Conservation (phyloP, 2,329 filamentous ascomycete genomes). For the Seiridium cupressi region DNA sequence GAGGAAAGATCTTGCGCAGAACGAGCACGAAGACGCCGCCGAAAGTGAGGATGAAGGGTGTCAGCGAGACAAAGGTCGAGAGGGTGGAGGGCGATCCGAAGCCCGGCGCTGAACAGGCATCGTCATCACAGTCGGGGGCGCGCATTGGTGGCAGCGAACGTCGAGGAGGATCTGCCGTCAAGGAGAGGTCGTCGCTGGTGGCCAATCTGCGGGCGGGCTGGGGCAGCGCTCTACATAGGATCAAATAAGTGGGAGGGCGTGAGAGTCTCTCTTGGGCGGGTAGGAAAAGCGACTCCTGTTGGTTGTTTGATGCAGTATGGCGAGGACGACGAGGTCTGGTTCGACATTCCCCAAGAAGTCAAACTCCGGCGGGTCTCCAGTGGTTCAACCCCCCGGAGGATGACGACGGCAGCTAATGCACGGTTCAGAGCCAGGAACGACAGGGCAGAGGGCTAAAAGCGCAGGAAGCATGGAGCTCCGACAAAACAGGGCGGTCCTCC, state of each 20-base stretch:
- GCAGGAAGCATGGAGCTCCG: too few species aligned
- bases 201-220: not conserved
- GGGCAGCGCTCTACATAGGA: not conserved
- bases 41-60: conserved; percentile 73
- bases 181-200: not conserved
- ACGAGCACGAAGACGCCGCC: conserved; percentile 60
- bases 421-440: not conserved
- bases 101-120: conserved; percentile 50
- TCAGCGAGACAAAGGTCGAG: conserved; percentile 56
- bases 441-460: not conserved
- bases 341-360: not conserved
- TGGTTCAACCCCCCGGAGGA: not conserved
- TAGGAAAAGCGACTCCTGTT: too few species aligned
- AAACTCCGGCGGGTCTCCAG: not conserved
- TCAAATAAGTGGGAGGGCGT: not conserved
- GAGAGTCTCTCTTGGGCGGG: not conserved
- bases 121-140: conserved; percentile 53
- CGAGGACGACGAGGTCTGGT: not conserved
- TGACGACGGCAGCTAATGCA: conserved; percentile 8
- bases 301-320: too few species aligned
- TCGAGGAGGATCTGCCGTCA: not conserved
- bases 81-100: conserved; percentile 39
- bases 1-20: conserved; percentile 68
- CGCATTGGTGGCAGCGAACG: conserved; percentile 24
- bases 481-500: too few species aligned